These are phyloP conservation scores for Didymella keratinophila DNA, from an alignment of 2,329 filamentous ascomycete genomes.

Conservation along the genomic window DNA sequence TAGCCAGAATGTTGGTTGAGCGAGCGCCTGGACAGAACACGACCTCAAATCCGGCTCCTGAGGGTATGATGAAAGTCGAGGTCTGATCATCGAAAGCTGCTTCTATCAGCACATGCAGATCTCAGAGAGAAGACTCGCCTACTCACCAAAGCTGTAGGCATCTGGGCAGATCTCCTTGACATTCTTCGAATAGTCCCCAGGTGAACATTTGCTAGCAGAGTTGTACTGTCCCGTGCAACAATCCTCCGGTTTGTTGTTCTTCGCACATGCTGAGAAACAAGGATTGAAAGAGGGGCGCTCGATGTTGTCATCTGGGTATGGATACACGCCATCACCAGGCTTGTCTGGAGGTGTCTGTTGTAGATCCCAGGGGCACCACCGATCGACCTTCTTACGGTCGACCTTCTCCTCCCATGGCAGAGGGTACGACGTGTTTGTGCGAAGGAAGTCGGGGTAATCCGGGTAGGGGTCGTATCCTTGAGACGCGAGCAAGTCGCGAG, in stretches of 20 bases:
- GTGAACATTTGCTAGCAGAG: conserved; percentile 68
- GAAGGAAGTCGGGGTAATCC: conserved; percentile 61
- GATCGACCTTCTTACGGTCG: conserved; percentile 64
- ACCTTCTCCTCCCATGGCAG: conserved; percentile 71
- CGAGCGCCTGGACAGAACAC: conserved; percentile 74
- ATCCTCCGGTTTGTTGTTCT: conserved; percentile 70
- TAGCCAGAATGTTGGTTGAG: conserved; percentile 58
- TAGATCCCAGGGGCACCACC: conserved; percentile 84
- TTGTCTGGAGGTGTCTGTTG: conserved; percentile 72
- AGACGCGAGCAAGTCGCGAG: conserved; percentile 64
- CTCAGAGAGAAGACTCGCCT: conserved; percentile 15
- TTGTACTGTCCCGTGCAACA: conserved; percentile 78
- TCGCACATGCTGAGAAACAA: conserved; percentile 78
- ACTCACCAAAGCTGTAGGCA: conserved; percentile 79
- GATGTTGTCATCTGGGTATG: conserved; percentile 79
- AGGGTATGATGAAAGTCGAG: conserved; percentile 65
- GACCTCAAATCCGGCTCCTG: conserved; percentile 78
- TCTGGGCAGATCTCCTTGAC: conserved; percentile 83
- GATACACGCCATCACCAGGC: conserved; percentile 78
- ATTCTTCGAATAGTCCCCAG: conserved; percentile 71
- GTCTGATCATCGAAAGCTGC: conserved; percentile 65
- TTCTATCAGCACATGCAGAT: background rate
- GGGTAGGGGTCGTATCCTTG: conserved; percentile 58
- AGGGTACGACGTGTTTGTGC: conserved; percentile 71
- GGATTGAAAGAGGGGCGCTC: conserved; percentile 76